Evolutionary conservation across 345 rosid species (phyloP), one percentile per base, ranked within the genome.

Genomic region (Dipteronia dyeriana): DNA sequence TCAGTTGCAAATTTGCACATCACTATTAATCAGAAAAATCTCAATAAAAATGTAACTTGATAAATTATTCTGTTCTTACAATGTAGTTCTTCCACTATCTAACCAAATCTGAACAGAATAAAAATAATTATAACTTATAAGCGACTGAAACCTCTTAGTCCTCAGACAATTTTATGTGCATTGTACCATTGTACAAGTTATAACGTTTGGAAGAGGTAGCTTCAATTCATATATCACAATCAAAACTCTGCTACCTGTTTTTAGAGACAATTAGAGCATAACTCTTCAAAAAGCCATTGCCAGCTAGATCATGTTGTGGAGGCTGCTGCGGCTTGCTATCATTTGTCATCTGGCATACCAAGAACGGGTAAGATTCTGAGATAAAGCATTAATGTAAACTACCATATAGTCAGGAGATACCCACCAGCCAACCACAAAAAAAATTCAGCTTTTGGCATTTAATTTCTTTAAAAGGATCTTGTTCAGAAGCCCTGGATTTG

Each of bases 401-500:
- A 29, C 34, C 9, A 16, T 25, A 34, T 75, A 19, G 31, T 68
- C 5, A 29, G 31, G n/a, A 56, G 66, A 59, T 7, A 75, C 41
- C 47, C 16, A 17, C 71, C 38, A 2, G n/a, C 71, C 38, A 2
- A 14, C 19, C 31, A 45, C 26, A 53, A 66, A 68, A 53, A 66
- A 68, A 2, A 59, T 73, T 90, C 82, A 94, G 71, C 85, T 79
- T 75, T 83, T 68, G 47, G 83, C 88, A 78, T 89, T 92, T 66
- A 93, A 79, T 86, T 93, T 93, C 87, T 93, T 89, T 29, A 83
- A 9, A 61, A 95, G 98, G 71, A 93, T 87, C 83, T 92, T 93
- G 90, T 91, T 93, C 70, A 95, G 84, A 70, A 93, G 82, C 29
- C 90, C 94, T 16, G 97, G 99, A 77, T 90, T 93, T 73, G 97